Evolutionary conservation across 1,284 basidiomycete species (phyloP).

Genomic region (Apiotrichum gracile): DNA sequence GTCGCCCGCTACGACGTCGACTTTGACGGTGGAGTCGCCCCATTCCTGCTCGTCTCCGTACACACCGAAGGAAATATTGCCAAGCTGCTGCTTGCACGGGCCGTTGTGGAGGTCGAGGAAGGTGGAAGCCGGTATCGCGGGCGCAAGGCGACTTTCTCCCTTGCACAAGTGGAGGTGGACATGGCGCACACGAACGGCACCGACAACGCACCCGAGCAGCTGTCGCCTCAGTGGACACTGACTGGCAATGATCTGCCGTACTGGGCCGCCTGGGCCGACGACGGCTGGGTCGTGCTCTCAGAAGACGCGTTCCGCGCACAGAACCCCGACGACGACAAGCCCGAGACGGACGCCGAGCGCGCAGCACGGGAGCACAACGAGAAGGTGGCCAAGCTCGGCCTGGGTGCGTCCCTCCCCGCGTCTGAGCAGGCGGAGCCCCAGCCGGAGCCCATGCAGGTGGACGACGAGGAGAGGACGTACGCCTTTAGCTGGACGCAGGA

Average conservation of each 20-base stretch:
- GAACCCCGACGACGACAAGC: not conserved
- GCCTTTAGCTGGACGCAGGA: conserved; percentile 91
- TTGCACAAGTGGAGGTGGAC: conserved; percentile 32
- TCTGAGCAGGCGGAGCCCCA: not conserved
- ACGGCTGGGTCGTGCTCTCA: conserved; percentile 35
- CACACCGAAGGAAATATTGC: conserved; percentile 14
- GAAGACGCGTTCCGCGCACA: conserved; percentile 19
- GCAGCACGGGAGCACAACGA: conserved; percentile 11
- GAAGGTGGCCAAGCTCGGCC: conserved; percentile 22
- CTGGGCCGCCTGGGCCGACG: conserved; percentile 24
- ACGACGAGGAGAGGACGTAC: conserved; percentile 31
- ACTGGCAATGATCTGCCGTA: conserved; percentile 66
- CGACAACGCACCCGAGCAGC: conserved; percentile 44
- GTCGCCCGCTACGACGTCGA: conserved; percentile 56
- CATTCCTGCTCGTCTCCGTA: conserved; percentile 51
- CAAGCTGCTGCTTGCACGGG: conserved; percentile 24
- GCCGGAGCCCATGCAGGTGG: conserved; percentile 7
- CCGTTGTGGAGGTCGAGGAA: conserved; percentile 6
- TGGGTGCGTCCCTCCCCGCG: conserved; percentile 25
- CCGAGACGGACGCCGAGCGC: conserved; percentile 15
- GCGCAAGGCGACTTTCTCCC: conserved; percentile 25
- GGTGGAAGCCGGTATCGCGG: conserved; percentile 12
- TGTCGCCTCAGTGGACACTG: conserved; percentile 57
- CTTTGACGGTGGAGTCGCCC: conserved; percentile 37
- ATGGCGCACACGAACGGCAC: conserved; percentile 9